A percentile compares a stretch with the other conserved stretches of the same genome.
Conservation (phyloP, 257 asterid genomes). For the Ehretia macrophylla region DNA sequence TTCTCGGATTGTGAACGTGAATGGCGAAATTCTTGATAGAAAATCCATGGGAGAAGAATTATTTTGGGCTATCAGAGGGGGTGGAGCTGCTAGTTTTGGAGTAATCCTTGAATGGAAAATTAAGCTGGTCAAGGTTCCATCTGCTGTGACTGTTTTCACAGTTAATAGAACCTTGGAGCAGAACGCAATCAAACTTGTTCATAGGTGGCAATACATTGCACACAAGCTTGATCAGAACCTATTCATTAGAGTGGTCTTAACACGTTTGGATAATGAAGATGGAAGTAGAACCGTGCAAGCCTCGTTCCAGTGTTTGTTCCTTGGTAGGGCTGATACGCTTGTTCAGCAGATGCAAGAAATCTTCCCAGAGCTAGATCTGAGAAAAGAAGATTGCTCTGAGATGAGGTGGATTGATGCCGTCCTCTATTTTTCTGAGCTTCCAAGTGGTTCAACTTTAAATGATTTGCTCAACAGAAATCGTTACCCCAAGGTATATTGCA, state of each 20-base stretch:
- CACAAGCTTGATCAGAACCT: slow-evolving; percentile 21
- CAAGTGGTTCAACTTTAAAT: slow-evolving; percentile 23
- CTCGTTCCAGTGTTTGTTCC: slow-evolving; percentile 35
- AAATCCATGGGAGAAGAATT: slow-evolving; percentile 48
- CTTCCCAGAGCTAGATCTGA: slow-evolving; percentile 42
- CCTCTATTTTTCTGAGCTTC: slow-evolving; percentile 40
- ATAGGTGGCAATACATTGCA: slow-evolving; percentile 31
- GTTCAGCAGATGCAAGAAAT: slow-evolving; percentile 26
- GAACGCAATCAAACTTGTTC: slow-evolving; percentile 30
- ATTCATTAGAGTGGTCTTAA: slow-evolving; percentile 23
- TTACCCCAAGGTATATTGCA: slow-evolving; percentile 27
- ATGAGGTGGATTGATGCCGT: slow-evolving; percentile 36
- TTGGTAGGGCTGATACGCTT: slow-evolving; percentile 26
- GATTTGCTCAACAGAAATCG: slow-evolving; percentile 25
- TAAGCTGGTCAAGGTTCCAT: slow-evolving; percentile 27
- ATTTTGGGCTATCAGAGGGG: slow-evolving; percentile 53
- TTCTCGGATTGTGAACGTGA: slow-evolving; percentile 22
- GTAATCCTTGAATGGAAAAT: slow-evolving; percentile 36
- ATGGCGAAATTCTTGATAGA: slow-evolving; percentile 33
- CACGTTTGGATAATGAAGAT: background rate
- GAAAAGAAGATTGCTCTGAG: slow-evolving; percentile 36
- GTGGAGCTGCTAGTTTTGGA: slow-evolving; percentile 47
- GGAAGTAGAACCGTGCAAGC: slow-evolving; percentile 26
- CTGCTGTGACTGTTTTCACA: slow-evolving; percentile 35
- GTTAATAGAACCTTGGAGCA: slow-evolving; percentile 31